Evolutionary conservation across 2,329 filamentous ascomycete species (phyloP), one percentile per base, ranked within the genome.

Genomic region (Xylogone sp.): DNA sequence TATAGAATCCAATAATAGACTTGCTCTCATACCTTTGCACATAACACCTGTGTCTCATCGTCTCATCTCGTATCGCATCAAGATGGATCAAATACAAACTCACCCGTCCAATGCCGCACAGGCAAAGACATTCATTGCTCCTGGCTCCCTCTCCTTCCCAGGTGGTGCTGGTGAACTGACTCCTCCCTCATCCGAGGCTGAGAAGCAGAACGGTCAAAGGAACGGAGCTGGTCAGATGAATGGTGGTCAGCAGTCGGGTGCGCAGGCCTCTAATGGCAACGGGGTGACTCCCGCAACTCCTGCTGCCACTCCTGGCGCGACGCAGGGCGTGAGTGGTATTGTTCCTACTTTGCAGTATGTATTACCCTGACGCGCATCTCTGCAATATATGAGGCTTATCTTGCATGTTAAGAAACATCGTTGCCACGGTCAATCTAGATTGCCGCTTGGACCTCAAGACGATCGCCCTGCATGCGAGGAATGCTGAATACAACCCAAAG

Each of bases 401-500:
- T 71, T 62, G 61, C 65, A 63, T 65, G 64, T 66, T 61, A 90
- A 95, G 90, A 86, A 97, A 97, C 78, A 96, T 97, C 76, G 93
- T 97, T 73, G 93, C 94, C 62, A 99, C 94, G 63, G 94, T 97
- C 78, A 97, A 97, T 73, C 82, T 97, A 68, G 90, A 95, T 78
- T 97, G 93, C 76, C 92, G 93, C 64, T 78, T 97, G 75, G 94
- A 99, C 71, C 82, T 99, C 62, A 97, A 97, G 87, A 97, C 94
- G 64, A 97, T 99, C 71, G 94, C 94, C 64, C 82, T 97, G 69
- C 94, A 99, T 74, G 94, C 94, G 59, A 87, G 94, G 74, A 99
- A 97, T 71, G 94, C 94, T 58, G 94, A 97, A 79, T 97, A 97
- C 80, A 97, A 96, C 69, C 92, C 91, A 56, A 96, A 97, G 88